A percentile compares a stretch with the other conserved stretches of the same genome.
Evolutionary conservation across 176 grass and related monocot species (phyloP).

Genomic region (Zizania latifolia): DNA sequence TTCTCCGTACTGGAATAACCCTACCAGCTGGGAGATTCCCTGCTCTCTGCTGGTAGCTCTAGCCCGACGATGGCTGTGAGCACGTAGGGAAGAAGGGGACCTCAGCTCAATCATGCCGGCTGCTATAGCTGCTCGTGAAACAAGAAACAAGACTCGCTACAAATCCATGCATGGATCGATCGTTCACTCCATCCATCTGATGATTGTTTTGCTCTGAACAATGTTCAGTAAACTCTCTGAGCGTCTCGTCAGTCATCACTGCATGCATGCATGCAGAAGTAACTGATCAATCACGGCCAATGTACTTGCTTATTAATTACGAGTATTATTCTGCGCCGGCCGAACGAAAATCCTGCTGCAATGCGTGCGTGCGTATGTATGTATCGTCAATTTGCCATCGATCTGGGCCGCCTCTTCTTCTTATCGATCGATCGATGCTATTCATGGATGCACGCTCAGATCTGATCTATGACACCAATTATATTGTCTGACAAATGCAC

Average conservation of each 20-base stretch:
- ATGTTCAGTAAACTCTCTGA: not conserved
- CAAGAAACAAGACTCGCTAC: conserved; percentile 29
- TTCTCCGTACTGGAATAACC: not conserved
- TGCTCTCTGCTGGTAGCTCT: not conserved
- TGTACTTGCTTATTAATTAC: not conserved
- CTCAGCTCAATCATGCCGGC: not conserved
- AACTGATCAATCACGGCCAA: not conserved
- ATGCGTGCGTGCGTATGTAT: too few species aligned
- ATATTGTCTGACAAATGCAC: not conserved
- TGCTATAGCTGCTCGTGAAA: conserved; percentile 36
- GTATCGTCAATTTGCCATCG: too few species aligned
- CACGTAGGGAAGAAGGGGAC: not conserved
- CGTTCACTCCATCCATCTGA: not conserved
- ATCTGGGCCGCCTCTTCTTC: too few species aligned
- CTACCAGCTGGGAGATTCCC: conserved; percentile 25
- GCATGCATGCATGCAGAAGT: not conserved
- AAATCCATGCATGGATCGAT: not conserved
- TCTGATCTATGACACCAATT: not conserved
- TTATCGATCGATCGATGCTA: too few species aligned
- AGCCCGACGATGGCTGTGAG: not conserved
- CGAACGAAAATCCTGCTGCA: too few species aligned
- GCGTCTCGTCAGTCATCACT: not conserved
- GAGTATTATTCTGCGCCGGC: too few species aligned
- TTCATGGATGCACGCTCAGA: not conserved
- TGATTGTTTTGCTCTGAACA: not conserved